Percentiles rank a stretch among this genome's conserved stretches.
Evolutionary conservation across 495 filamentous ascomycete species (phyloP).

Genomic region (Trichocladium uniseriatum): DNA sequence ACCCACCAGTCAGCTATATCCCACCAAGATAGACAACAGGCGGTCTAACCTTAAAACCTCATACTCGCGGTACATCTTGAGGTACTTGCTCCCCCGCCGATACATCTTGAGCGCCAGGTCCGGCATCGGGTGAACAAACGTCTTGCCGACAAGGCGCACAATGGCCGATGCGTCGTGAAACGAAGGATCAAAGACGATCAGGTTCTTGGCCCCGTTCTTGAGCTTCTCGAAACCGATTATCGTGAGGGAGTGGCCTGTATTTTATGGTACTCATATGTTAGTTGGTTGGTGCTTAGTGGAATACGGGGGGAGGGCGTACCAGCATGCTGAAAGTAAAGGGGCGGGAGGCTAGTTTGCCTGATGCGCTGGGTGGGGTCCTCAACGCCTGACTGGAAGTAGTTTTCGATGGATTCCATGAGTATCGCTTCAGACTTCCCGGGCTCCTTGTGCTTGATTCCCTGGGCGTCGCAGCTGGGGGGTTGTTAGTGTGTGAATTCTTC

Average conservation of each 20-base stretch:
- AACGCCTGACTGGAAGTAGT: constrained; percentile 56
- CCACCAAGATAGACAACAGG: too few relatives aligned
- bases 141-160: constrained; percentile 41
- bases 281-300: too few relatives aligned
- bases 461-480: constrained; percentile 26
- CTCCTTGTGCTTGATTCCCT: constrained; percentile 29
- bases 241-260: constrained; percentile 86
- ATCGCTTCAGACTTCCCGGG: constrained; percentile 24
- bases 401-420: constrained; percentile 59
- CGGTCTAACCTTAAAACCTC: constrained; percentile 74
- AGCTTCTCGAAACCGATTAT: constrained; percentile 76
- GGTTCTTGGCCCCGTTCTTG: constrained; percentile 52
- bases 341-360: constrained; percentile 58
- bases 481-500: neutral
- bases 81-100: constrained; percentile 54
- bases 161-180: constrained; percentile 62
- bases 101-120: constrained; percentile 58
- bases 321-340: constrained; percentile 85
- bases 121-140: constrained; percentile 39
- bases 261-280: too few relatives aligned
- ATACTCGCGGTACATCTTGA: constrained; percentile 64
- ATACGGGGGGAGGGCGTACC: constrained; percentile 33
- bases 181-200: constrained; percentile 87
- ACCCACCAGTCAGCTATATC: neutral
- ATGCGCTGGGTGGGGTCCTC: constrained; percentile 43